These are phyloP conservation scores for Pleoardoris graminearum DNA, from an alignment of 2,329 filamentous ascomycete species.

Conservation along the genomic window DNA sequence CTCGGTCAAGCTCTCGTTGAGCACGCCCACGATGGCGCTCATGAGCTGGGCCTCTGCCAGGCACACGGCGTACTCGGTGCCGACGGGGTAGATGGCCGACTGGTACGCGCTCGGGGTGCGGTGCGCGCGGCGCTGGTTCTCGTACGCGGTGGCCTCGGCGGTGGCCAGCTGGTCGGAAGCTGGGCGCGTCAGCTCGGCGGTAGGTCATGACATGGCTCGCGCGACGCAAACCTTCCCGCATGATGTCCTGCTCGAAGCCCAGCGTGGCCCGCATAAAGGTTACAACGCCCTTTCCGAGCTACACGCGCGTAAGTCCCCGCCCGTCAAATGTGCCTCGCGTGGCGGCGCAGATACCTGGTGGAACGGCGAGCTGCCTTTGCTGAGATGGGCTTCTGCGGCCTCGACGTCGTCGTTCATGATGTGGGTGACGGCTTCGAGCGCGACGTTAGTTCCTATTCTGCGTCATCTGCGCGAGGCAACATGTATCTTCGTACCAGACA, in stretches of 20 bases:
- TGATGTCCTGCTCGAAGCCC: slow-evolving; percentile 88
- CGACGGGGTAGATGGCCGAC: slow-evolving; percentile 74
- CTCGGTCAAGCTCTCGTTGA: slow-evolving; percentile 92
- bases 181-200: slow-evolving; percentile 23
- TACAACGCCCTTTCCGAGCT: slow-evolving; percentile 78
- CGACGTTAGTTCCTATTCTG: slow-evolving; percentile 28
- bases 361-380: slow-evolving; percentile 78
- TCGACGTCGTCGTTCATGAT: slow-evolving; percentile 93
- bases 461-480: neutral
- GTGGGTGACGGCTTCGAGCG: slow-evolving; percentile 61
- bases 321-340: neutral
- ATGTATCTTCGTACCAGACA: slow-evolving; percentile 45
- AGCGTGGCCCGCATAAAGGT: slow-evolving; percentile 84
- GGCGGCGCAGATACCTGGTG: slow-evolving; percentile 63
- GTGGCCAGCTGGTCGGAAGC: slow-evolving; percentile 72
- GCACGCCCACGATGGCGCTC: slow-evolving; percentile 81
- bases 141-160: slow-evolving; percentile 75
- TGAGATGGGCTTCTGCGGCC: slow-evolving; percentile 73
- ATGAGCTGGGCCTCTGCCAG: slow-evolving; percentile 87
- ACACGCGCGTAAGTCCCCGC: slow-evolving; percentile 30
- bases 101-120: slow-evolving; percentile 61
- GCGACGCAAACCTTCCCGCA: slow-evolving; percentile 55
- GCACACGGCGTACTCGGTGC: slow-evolving; percentile 84
- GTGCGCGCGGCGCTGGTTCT: slow-evolving; percentile 75
- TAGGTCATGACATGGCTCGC: no score